Evolutionary conservation across 768 basidiomycete genomes (phyloP).

Genomic region (Clathrus columnatus): DNA sequence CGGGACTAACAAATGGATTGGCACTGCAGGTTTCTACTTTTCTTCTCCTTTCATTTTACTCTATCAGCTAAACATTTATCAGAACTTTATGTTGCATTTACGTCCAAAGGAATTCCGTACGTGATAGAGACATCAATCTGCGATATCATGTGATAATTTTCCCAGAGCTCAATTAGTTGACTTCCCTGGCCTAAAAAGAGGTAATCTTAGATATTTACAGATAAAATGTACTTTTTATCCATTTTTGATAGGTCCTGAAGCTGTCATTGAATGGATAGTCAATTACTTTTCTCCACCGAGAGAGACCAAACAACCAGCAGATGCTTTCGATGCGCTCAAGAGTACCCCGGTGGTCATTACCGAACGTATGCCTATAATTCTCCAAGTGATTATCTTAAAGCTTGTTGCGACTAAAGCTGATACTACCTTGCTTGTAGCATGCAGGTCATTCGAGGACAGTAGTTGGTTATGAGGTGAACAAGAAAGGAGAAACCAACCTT

Average conservation of each 20-base stretch:
- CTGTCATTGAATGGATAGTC: constrained; percentile 64
- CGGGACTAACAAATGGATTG: constrained; percentile 68
- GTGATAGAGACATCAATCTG: constrained; percentile 18
- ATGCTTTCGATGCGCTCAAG: constrained; percentile 44
- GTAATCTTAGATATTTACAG: constrained; percentile 22
- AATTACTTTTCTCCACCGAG: constrained; percentile 49
- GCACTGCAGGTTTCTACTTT: constrained; percentile 53
- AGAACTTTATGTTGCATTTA: constrained; percentile 78
- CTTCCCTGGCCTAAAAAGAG: constrained; percentile 42
- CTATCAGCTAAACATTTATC: constrained; percentile 7
- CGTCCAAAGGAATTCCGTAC: constrained; percentile 74
- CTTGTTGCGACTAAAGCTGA: neutral
- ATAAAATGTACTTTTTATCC: constrained; percentile 2
- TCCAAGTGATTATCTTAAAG: constrained; percentile 28
- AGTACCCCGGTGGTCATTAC: constrained; percentile 47
- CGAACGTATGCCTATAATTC: constrained; percentile 67
- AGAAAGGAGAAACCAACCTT: constrained; percentile 49
- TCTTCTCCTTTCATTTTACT: neutral
- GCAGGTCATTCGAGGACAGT: constrained; percentile 81
- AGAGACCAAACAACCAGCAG: constrained; percentile 20
- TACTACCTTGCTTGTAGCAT: constrained; percentile 37
- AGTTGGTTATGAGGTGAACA: constrained; percentile 69
- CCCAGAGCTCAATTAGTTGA: constrained; percentile 60
- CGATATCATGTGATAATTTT: neutral
- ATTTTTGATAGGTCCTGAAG: constrained; percentile 30